Evolutionary conservation across 2,329 filamentous ascomycete species (phyloP).

Genomic region (Stemphylium vesicarium): DNA sequence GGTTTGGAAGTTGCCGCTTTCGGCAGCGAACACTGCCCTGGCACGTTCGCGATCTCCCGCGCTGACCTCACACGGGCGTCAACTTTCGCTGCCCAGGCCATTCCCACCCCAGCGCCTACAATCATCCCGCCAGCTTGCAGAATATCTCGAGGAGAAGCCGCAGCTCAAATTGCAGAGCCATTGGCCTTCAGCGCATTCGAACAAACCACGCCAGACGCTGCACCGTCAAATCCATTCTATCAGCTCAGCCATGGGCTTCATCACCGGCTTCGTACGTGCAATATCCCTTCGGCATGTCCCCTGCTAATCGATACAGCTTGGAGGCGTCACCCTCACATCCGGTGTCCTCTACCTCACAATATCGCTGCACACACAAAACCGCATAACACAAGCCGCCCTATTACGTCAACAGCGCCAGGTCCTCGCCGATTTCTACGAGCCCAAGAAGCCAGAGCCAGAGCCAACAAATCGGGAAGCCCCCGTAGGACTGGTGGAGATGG

Average conservation of each 20-base stretch:
- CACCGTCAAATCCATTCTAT: constrained; percentile 1
- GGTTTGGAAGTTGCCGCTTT: constrained; percentile 5
- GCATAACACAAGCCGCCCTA: constrained; percentile 53
- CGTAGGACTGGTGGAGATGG: constrained; percentile 53
- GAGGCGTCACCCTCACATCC: constrained; percentile 59
- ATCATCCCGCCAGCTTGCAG: neutral
- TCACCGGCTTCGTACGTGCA: constrained; percentile 56
- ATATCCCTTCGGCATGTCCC: neutral
- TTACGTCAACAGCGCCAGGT: constrained; percentile 55
- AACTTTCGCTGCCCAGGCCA: neutral
- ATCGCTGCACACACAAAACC: constrained; percentile 55
- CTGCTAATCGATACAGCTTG: constrained; percentile 47
- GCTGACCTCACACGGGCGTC: constrained; percentile 16
- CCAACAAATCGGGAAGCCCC: constrained; percentile 48
- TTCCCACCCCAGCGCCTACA: neutral
- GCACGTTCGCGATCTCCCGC: constrained; percentile 10
- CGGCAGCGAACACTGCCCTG: constrained; percentile 1
- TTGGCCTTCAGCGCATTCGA: constrained; percentile 8
- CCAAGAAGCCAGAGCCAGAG: constrained; percentile 49
- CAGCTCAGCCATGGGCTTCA: constrained; percentile 55
- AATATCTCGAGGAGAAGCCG: neutral
- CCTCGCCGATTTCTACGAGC: constrained; percentile 54
- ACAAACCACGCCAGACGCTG: neutral
- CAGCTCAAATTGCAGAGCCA: constrained; percentile 3
- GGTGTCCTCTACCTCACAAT: constrained; percentile 50